phyloP scores from a whole-genome alignment of 2,329 filamentous ascomycete species.

The Ceratocystis alfenasii region DNA sequence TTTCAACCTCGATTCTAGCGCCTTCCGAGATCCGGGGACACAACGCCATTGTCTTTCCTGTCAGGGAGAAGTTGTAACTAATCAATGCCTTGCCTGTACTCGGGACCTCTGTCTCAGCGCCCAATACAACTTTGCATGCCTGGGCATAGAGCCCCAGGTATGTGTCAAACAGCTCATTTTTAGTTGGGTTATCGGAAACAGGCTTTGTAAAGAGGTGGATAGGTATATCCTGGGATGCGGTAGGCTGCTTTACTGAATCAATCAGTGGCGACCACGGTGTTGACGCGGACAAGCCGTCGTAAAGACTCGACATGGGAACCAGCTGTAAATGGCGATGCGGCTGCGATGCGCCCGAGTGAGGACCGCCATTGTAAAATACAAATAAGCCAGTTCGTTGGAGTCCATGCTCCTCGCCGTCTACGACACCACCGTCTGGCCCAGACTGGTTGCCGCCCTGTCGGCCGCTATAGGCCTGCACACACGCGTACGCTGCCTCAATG shows the following conservation, averaged over 20 bases:
- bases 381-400: conserved; percentile 33
- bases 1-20: conserved; percentile 26
- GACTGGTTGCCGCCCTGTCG: conserved; percentile 24
- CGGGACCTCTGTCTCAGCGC: conserved; percentile 24
- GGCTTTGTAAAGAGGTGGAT: conserved; percentile 36
- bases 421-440: conserved; percentile 23
- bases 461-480: conserved; percentile 44
- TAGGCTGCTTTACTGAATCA: conserved; percentile 29
- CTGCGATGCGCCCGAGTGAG: conserved; percentile 58
- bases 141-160: conserved; percentile 40
- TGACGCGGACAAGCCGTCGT: conserved; percentile 34
- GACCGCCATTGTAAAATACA: conserved; percentile 59
- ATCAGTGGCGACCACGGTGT: conserved; percentile 40
- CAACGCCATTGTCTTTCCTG: conserved; percentile 40
- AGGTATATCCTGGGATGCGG: conserved; percentile 28
- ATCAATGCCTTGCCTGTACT: conserved; percentile 37
- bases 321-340: conserved; percentile 61
- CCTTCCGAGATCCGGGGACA: conserved; percentile 46
- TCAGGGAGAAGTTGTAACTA: conserved; percentile 54
- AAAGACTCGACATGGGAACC: conserved; percentile 54
- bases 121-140: conserved; percentile 33
- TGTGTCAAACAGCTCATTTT: conserved; percentile 31
- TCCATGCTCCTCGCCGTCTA: conserved; percentile 23
- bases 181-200: conserved; percentile 30
- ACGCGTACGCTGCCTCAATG: conserved; percentile 48